Evolutionary conservation across 192 early-diverging fungal genomes (phyloP), one percentile per base, ranked within the genome.

Genomic region (Umbelopsis vinacea): DNA sequence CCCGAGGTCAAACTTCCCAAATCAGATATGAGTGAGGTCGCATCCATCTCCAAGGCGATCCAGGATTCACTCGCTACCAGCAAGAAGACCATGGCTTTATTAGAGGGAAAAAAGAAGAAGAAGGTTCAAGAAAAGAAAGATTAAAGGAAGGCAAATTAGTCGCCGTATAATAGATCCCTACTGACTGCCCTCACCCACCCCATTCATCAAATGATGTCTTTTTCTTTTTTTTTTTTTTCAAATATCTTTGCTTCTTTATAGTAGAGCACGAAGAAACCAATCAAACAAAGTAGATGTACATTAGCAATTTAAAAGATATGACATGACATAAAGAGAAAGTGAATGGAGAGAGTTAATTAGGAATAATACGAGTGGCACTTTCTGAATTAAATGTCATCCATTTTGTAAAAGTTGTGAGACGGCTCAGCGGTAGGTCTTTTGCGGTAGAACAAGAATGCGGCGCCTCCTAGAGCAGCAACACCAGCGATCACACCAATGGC

Each of bases 401-500:
- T 68, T 33, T 68, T 68, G 40, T 47, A 46, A 68, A 68, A 68
- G 46, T 46, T 68, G 45, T 68, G 67, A 29, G 40, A 15, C 4
- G 67, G 67, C 43, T 68, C 67, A 19, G 57, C 33, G 19, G 43
- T 11, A 11, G 14, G 11, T 46, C 45, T 8, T 37, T 19, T 9
- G 24, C 46, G 40, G 37, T 38, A 68, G 15, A 68, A 68, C 45
- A 19, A 17, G 22, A 46, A 68, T 46, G 3, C 67, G 0, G 38
- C 67, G 17, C 45, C 46, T 17, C 38, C 67, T 8, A 48, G 19
- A 26, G 67, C 67, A 12, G 67, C 67, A 47, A 48, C 67, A 48
- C 40, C 67, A 48, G 67, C 67, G 40, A 68, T 46, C 4, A 68
- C 67, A 23, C 45, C 67, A 68, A 68, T 45, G n/a, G 67, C 67